Evolutionary conservation across 2,329 filamentous ascomycete species (phyloP).

Genomic region (Colletotrichum neosansevieriae): DNA sequence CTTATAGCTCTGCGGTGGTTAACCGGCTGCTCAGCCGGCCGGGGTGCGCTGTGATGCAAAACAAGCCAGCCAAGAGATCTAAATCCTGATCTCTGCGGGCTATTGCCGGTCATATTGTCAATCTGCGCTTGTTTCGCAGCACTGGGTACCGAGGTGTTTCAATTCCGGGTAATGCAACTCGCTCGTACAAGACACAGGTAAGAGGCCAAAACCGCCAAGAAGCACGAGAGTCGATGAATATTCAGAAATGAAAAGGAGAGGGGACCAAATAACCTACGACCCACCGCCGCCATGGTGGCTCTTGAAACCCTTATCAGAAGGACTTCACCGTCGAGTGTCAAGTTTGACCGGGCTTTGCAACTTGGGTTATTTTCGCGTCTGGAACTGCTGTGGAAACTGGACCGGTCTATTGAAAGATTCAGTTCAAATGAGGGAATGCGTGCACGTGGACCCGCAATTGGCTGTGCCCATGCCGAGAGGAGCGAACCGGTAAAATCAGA

Average conservation of each 20-base stretch:
- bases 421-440: neutral
- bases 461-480: conserved; percentile 18
- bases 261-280: conserved; percentile 2
- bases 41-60: conserved; percentile 19
- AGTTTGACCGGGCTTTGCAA: conserved; percentile 1
- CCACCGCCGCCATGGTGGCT: conserved; percentile 10
- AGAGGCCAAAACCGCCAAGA: conserved; percentile 30
- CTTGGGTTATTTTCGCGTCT: conserved; percentile 11
- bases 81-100: conserved; percentile 24
- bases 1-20: neutral
- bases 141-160: conserved; percentile 38
- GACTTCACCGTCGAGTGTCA: conserved; percentile 19
- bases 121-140: conserved; percentile 22
- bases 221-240: conserved; percentile 21
- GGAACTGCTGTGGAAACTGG: neutral
- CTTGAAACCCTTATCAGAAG: conserved; percentile 24
- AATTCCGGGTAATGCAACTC: conserved; percentile 27
- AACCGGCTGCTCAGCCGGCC: neutral
- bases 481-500: conserved; percentile 42
- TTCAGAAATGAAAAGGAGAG: conserved; percentile 1
- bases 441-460: conserved; percentile 47
- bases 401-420: conserved; percentile 20
- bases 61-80: conserved; percentile 35
- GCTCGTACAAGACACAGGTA: conserved; percentile 7
- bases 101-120: neutral